Evolutionary conservation across 768 basidiomycete genomes (phyloP).

Genomic region (Russula brevipes): DNA sequence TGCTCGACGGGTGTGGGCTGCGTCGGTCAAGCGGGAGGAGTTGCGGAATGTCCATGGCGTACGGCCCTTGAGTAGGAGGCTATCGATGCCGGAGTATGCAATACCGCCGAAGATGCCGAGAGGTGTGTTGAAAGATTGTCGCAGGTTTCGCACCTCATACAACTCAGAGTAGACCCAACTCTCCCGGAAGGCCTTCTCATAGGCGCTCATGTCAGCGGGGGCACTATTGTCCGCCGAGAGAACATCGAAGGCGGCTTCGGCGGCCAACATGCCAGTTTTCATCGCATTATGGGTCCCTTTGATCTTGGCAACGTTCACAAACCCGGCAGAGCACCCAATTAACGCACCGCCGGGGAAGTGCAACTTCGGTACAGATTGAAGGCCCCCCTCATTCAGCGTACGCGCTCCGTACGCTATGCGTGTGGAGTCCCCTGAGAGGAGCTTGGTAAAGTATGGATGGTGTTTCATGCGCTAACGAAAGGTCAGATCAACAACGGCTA

Average conservation of each 20-base stretch:
- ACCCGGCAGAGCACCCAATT: constrained; percentile 92
- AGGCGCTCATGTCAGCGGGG: constrained; percentile 61
- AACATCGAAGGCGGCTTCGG: constrained; percentile 74
- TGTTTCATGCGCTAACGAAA: constrained; percentile 81
- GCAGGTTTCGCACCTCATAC: constrained; percentile 83
- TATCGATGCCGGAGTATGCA: constrained; percentile 83
- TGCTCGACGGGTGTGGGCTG: constrained; percentile 65
- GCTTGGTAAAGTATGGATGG: constrained; percentile 83
- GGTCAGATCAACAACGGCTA: background rate
- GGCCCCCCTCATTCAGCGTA: constrained; percentile 86
- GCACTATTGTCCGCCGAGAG: constrained; percentile 36
- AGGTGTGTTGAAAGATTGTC: constrained; percentile 78
- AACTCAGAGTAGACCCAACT: constrained; percentile 89
- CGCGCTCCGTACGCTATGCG: constrained; percentile 91
- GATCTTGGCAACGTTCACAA: constrained; percentile 95
- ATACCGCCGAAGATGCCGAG: constrained; percentile 87
- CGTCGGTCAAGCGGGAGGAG: constrained; percentile 47
- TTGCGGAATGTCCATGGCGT: constrained; percentile 92
- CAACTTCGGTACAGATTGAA: constrained; percentile 82
- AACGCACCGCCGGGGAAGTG: constrained; percentile 93
- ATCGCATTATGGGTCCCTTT: constrained; percentile 99
- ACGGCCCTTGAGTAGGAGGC: constrained; percentile 74
- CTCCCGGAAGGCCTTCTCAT: constrained; percentile 60
- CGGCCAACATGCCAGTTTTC: constrained; percentile 98
- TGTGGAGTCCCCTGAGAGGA: constrained; percentile 65